Evolutionary conservation across 2,329 filamentous ascomycete species (phyloP).

Genomic region (Chaetomiaceae sp.): DNA sequence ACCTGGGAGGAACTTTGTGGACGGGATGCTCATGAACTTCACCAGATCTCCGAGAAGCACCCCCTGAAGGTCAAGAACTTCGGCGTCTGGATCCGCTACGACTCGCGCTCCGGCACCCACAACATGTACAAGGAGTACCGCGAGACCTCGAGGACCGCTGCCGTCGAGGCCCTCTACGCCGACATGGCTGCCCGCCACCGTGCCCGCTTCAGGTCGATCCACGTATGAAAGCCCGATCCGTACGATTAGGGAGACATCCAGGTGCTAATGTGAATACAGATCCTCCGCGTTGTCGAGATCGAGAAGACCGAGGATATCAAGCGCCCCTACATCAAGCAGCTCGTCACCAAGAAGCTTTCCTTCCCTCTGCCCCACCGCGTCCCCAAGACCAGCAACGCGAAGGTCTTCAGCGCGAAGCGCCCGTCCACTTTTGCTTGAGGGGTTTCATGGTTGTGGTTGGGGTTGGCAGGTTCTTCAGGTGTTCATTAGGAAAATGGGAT

Average conservation of each 20-base stretch:
- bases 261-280: slow-evolving; percentile 50
- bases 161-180: slow-evolving; percentile 95
- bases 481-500: slow-evolving; percentile 59
- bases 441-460: slow-evolving; percentile 47
- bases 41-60: slow-evolving; percentile 95
- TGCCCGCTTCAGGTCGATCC: slow-evolving; percentile 95
- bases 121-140: slow-evolving; percentile 99
- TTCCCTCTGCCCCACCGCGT: slow-evolving; percentile 98
- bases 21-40: slow-evolving; percentile 14
- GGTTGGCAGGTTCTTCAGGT: slow-evolving; percentile 54
- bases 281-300: slow-evolving; percentile 96
- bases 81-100: slow-evolving; percentile 99
- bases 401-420: slow-evolving; percentile 88
- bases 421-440: slow-evolving; percentile 96
- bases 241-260: too few species aligned
- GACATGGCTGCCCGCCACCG: slow-evolving; percentile 99
- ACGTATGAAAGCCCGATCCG: slow-evolving; percentile 60
- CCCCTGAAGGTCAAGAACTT: slow-evolving; percentile 99
- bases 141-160: slow-evolving; percentile 93
- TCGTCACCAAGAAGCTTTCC: slow-evolving; percentile 88
- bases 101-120: slow-evolving; percentile 99
- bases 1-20: background rate
- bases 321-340: slow-evolving; percentile 99
- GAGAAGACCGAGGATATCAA: slow-evolving; percentile 93
- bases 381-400: slow-evolving; percentile 75